Evolutionary conservation across 768 basidiomycete species (phyloP).

Genomic region (Hygrophoropsis aurantiaca): DNA sequence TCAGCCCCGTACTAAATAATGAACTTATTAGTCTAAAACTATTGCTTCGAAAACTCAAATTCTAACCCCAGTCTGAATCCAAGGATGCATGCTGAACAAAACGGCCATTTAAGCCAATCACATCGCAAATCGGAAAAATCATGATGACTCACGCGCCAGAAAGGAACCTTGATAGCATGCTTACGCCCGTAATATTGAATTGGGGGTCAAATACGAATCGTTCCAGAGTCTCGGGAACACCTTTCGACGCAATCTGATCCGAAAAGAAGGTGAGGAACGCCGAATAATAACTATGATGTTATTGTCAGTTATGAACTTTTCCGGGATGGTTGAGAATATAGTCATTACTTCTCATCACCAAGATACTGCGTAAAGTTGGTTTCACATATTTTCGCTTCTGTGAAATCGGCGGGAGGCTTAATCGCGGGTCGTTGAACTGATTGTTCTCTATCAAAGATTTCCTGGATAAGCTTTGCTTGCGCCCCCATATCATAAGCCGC

Average conservation of each 20-base stretch:
- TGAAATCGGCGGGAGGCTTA: conserved; percentile 19
- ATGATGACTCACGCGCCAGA: conserved; percentile 33
- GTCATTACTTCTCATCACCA: conserved; percentile 51
- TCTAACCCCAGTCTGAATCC: conserved; percentile 55
- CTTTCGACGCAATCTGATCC: conserved; percentile 34
- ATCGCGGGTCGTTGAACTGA: conserved; percentile 39
- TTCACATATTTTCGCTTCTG: conserved; percentile 29
- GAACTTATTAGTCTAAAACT: background rate
- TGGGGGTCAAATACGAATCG: conserved; percentile 43
- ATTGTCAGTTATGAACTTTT: background rate
- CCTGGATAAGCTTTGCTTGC: conserved; percentile 41
- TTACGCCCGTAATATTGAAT: conserved; percentile 29
- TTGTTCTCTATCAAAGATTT: conserved; percentile 46
- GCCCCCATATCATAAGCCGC: conserved; percentile 61
- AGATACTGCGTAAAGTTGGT: conserved; percentile 52
- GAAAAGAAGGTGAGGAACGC: conserved; percentile 41
- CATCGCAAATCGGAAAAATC: background rate
- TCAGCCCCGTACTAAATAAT: conserved; percentile 48
- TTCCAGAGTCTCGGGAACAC: conserved; percentile 42
- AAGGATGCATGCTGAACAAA: conserved; percentile 46
- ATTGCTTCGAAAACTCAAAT: conserved; percentile 16
- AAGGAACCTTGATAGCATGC: conserved; percentile 35
- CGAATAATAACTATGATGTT: conserved; percentile 27
- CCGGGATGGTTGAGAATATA: too few species aligned
- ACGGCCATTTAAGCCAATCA: background rate